A percentile compares a stretch with the other conserved stretches of the same genome.
phyloP scores from a whole-genome alignment of 2,329 filamentous ascomycete species.

The Fusarium redolens region DNA sequence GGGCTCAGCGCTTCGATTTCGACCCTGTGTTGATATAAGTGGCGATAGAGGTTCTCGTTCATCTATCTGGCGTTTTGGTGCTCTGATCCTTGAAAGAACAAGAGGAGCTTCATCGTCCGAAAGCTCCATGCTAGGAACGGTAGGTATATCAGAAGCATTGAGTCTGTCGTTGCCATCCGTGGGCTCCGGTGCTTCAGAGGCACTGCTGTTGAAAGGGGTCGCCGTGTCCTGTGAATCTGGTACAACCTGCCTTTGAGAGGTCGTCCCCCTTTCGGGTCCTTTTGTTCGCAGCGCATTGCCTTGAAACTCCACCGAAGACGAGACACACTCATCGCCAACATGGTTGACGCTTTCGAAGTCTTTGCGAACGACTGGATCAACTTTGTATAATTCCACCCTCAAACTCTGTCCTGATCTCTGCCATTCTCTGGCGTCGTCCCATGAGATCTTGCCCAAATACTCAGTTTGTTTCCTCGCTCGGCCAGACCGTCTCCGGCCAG shows the following conservation, averaged over 20 bases:
- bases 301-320: background rate
- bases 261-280: background rate
- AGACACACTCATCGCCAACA: background rate
- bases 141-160: background rate
- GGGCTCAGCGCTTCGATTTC: background rate
- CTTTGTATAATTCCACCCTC: constrained; percentile 23
- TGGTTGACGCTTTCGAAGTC: constrained; percentile 19
- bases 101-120: constrained; percentile 53
- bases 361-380: constrained; percentile 1
- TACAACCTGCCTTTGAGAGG: constrained; percentile 20
- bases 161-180: background rate
- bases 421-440: constrained; percentile 40
- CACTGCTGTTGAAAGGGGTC: constrained; percentile 38
- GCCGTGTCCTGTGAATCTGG: constrained; percentile 47
- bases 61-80: background rate
- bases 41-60: background rate
- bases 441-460: constrained; percentile 47
- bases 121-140: constrained; percentile 39
- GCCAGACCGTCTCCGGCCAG: constrained; percentile 41
- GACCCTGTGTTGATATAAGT: background rate
- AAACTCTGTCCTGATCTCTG: constrained; percentile 12
- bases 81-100: constrained; percentile 28
- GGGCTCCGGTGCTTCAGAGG: constrained; percentile 18
- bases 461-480: constrained; percentile 46
- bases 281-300: background rate